Percentiles rank a stretch among this genome's conserved stretches.
Evolutionary conservation across 1,284 basidiomycete species (phyloP).

Genomic region (Irpex sp.): DNA sequence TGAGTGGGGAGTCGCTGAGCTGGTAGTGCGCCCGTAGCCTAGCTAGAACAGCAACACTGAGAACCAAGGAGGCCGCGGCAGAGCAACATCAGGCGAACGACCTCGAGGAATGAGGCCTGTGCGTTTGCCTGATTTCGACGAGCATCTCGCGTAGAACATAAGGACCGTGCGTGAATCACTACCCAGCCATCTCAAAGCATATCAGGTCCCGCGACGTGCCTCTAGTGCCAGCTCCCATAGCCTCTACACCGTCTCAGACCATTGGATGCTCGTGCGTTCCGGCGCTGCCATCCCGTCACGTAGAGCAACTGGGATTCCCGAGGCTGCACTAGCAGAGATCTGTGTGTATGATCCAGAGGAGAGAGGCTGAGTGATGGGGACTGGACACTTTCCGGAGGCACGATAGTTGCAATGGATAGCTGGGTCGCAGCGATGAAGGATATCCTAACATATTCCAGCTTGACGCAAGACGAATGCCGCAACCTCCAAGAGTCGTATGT

Average conservation of each 20-base stretch:
- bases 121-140: slow-evolving; percentile 30
- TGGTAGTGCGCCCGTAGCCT: not conserved
- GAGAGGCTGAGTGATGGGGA: slow-evolving; percentile 13
- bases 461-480: not conserved
- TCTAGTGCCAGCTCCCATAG: slow-evolving; percentile 32
- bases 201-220: slow-evolving; percentile 40
- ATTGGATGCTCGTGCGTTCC: slow-evolving; percentile 38
- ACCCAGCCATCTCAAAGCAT: slow-evolving; percentile 36
- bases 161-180: slow-evolving; percentile 36
- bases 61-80: slow-evolving; percentile 16
- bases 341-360: slow-evolving; percentile 28
- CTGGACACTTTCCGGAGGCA: slow-evolving; percentile 44
- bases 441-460: slow-evolving; percentile 2
- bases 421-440: slow-evolving; percentile 33
- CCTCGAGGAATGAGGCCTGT: slow-evolving; percentile 32
- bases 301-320: slow-evolving; percentile 32
- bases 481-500: not conserved
- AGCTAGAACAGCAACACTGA: not conserved
- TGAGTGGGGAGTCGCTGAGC: not conserved
- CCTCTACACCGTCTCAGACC: slow-evolving; percentile 19
- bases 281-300: slow-evolving; percentile 37
- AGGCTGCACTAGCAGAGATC: slow-evolving; percentile 42
- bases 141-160: slow-evolving; percentile 24
- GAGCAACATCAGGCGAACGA: slow-evolving; percentile 32
- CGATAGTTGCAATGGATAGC: slow-evolving; percentile 28